Base-by-base conservation (phyloP, 768 basidiomycete species). In the Kwoniella newhampshirensis region DNA sequence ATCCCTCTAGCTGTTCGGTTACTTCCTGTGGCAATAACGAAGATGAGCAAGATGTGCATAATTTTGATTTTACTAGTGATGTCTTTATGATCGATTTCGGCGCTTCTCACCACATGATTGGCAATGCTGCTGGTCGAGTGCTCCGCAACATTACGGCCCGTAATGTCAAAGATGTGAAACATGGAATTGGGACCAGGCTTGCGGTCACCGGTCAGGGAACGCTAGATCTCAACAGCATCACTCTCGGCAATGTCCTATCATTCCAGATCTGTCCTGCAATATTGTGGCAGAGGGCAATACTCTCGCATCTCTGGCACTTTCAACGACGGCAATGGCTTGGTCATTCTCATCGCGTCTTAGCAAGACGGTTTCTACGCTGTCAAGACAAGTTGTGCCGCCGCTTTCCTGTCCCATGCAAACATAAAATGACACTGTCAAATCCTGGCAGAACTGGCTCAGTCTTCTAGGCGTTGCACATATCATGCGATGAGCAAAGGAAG, bases 31-130 rank as follows among this genome's bases (percentile, higher is more conserved):
- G n/a, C n/a, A n/a, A 25, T 21, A 11, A 12, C 50, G 37, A 51
- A 32, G 18, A 21, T 21, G 35, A 51, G 8, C 11, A 17, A 12
- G 50, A 39, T 36, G 35, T 25, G 18, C 25, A 12, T 26, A 43
- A 41, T n/a, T 54, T 54, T 21, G n/a, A 30, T 5, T 20, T n/a
- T 23, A 27, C 30, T 27, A 26, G 20, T 36, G 17, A 18, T 28
- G 23, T 47, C 23, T 59, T 52, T 30, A 59, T 53, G 17, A 53
- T 52, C 21, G 57, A 59, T 26, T 59, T 51, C 23, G 50, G 57
- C 20, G 57, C 57, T 1, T 46, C 51, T 23, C 57, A 59, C 28
- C 57, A 59, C 27, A 59, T 59, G 57, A 28, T 57, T 43, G 18
- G 41, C 26, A 23, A 41, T 9, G 8, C 17, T 20, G 51, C 28